Evolutionary conservation across 805 yeast genomes (phyloP), one percentile per base, ranked within the genome.

Genomic region (Lachancea cidri): DNA sequence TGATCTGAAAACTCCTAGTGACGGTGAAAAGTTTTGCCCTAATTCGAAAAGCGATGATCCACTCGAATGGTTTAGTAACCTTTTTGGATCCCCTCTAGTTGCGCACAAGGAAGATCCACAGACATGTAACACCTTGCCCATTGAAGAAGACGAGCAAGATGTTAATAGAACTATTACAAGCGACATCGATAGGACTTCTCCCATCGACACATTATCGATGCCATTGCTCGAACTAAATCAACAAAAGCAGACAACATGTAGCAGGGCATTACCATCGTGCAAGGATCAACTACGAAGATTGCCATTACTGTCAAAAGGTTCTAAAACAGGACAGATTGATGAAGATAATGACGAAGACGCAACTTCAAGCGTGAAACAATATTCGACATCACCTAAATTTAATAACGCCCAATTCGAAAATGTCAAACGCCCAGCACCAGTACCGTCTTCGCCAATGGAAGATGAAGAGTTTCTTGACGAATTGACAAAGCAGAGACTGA

Each of bases 121-220:
- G 17, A 44, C 42, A 17, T 44, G 45, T 32, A 37, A 37, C 29
- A 41, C 46, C 11, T 24, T 41, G 38, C 41, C 54, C 3, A 53
- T 54, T n/a, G 64, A 58, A 30, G 39, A 41, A 19, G 44, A 41
- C 7, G 46, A 42, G 15, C 36, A 41, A 5, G 40, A 42, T 3
- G 39, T 22, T 16, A 33, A 31, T 29, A 37, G 22, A 22, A 34
- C 42, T 13, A 33, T 39, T 29, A 35, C 53, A 3, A 54, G 55
- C 14, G 64, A 58, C 30, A 44, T 51, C 16, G 66, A 60, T 35
- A 54, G 53, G 19, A 57, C 64, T 1, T 58, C 64, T 1, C 64
- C 65, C 14, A 50, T 57, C 3, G 62, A 56, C 36, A 56, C 64
- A 5, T 43, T 61, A 20, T 61, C 66, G 1, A 61, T 61, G 63